Base-by-base conservation (phyloP, 371 early-diverging fungal genomes). In the Mortierella sp. region DNA sequence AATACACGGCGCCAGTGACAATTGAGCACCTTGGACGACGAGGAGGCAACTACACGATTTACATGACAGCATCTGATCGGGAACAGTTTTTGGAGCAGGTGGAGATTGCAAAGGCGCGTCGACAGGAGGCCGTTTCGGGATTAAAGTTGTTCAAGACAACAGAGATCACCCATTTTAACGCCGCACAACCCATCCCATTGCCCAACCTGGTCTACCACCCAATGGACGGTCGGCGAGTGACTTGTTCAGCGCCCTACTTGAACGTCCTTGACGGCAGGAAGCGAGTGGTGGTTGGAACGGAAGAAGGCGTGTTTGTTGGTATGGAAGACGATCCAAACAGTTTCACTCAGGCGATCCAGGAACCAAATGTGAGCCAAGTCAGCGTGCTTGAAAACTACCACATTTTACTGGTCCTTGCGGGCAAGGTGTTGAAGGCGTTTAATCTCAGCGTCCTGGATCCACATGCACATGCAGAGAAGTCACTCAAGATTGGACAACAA, bases 81-180 rank as follows among this genome's bases (percentile, higher is more conserved):
- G 87, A 87, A 42, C 84, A 93, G 39, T 95, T 96, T 93, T 54
- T 90, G 28, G 92, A 94, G 48, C 87, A 91, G 48, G 89, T 95
- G 54, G 82, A 84, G 57, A 84, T 57, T 64, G 74, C 61, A 16
- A 68, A 68, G 38, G 64, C 87, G 54, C 93, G 91, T 71, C 86
- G 89, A 58, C 84, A 84, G 49, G 72, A 81, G 12, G 74, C 90
- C 24, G 86, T 81, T 38, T 83, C 84, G 21, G 82, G 82, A 43
- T 68, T 78, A 30, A 85, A 84, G 41, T 80, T 89, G 27, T 93
- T 93, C 80, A 90, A 91, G 57, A 74, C 90, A 14, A 64, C 82
- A 2, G 82, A 69, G 8, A 74, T 87, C 16, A 78, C 85, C 54
- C 78, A 84, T 58, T 54, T 58, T 46, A 55, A 73, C 51, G 59